Conservation (phyloP, 768 basidiomycete species). For the Mycena metata region DNA sequence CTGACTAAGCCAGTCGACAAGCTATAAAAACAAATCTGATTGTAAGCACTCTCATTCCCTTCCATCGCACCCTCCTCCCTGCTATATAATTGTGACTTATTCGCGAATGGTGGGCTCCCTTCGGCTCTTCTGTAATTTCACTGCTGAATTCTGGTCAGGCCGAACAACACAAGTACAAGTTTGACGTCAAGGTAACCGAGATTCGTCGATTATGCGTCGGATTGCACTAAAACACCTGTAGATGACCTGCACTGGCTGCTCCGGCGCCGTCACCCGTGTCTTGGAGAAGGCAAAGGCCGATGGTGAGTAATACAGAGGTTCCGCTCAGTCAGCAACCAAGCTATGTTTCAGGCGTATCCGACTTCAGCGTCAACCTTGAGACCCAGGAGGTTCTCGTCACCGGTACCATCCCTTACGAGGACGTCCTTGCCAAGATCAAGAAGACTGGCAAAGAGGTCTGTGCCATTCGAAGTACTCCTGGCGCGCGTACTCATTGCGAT, state of each 20-base stretch:
- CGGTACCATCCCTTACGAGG: slow-evolving; percentile 71
- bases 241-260: slow-evolving; percentile 93
- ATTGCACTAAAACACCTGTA: slow-evolving; percentile 42
- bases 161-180: slow-evolving; percentile 74
- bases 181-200: slow-evolving; percentile 80
- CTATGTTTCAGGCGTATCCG: slow-evolving; percentile 61
- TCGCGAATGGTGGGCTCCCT: slow-evolving; percentile 19
- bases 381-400: slow-evolving; percentile 82
- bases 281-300: slow-evolving; percentile 73
- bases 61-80: too few relatives aligned
- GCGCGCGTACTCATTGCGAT: slow-evolving; percentile 3
- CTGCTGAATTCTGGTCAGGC: background rate
- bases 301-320: slow-evolving; percentile 40
- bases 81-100: too few relatives aligned
- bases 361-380: slow-evolving; percentile 73
- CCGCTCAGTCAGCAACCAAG: background rate
- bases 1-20: too few relatives aligned
- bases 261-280: slow-evolving; percentile 82
- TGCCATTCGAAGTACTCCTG: slow-evolving; percentile 1
- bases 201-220: slow-evolving; percentile 5
- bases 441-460: slow-evolving; percentile 93
- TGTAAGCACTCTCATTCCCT: too few relatives aligned
- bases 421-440: slow-evolving; percentile 78
- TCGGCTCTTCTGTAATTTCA: too few relatives aligned
- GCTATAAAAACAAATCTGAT: too few relatives aligned